These are phyloP conservation scores for Lasiosphaeria miniovina DNA, from an alignment of 495 filamentous ascomycete genomes.

Conservation along the genomic window DNA sequence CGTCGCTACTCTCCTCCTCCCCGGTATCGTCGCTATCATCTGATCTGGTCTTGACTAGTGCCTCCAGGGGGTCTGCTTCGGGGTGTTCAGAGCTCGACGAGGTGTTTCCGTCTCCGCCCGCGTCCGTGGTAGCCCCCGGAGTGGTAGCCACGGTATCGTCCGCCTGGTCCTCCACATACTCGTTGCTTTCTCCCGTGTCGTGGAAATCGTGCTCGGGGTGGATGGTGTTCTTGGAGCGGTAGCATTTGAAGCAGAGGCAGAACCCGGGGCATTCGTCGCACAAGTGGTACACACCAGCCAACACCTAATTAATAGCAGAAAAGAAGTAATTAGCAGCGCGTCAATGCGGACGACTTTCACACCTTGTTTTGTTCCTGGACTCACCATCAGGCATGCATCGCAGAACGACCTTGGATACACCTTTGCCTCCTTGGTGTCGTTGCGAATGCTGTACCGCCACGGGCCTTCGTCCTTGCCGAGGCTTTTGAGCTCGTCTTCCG, in stretches of 20 bases:
- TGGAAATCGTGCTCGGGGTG: slow-evolving; percentile 2
- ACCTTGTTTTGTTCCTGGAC: neutral
- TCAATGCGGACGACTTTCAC: neutral
- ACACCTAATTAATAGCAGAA: neutral
- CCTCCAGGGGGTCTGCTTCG: neutral
- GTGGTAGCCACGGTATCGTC: neutral
- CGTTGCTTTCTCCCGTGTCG: neutral
- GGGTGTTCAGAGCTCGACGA: neutral
- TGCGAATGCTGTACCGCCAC: neutral
- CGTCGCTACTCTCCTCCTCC: neutral
- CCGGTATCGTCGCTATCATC: neutral
- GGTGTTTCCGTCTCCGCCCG: neutral
- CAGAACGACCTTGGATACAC: neutral
- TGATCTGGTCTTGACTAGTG: neutral
- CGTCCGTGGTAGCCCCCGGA: neutral
- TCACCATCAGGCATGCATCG: slow-evolving; percentile 1
- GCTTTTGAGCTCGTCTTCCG: neutral
- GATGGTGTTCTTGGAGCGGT: neutral
- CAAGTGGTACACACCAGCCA: neutral
- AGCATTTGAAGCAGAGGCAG: slow-evolving; percentile 8
- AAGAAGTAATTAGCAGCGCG: neutral
- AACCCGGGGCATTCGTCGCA: neutral
- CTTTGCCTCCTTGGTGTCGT: neutral
- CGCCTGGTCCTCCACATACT: neutral
- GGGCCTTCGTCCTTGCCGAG: neutral